Base-by-base conservation (phyloP, 2,329 filamentous ascomycete species). In the Lachnellula suecica region DNA sequence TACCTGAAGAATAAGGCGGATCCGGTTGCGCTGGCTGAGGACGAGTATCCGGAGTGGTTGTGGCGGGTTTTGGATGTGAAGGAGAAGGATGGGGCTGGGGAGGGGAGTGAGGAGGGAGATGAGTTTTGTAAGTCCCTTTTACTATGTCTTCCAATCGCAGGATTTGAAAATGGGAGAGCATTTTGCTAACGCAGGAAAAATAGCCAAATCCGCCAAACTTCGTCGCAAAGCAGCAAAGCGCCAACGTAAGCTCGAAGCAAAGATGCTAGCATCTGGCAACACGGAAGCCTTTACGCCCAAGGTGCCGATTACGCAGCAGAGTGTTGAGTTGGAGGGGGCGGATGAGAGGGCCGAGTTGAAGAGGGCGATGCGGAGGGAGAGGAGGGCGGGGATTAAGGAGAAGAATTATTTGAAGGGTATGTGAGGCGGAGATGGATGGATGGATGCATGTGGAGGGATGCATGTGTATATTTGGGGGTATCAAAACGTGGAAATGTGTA, bases 181-280 rank as follows among this genome's bases (percentile, higher is more conserved):
- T 27, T 10, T 35, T 34, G 8, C 41, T 58, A 52, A 53, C 41
- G 47, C 19, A 31, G 47, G 9, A 13, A 17, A 24, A 17, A 27
- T 56, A 91, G 88, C 88, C 53, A 94, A 94, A 81, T 92, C 88
- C 24, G 91, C 90, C 71, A 93, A 92, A 68, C 84, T 91, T 70
- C 84, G 89, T 54, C 79, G 83, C 51, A 68, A 87, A 50, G 89
- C 89, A 8, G 83, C 84, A 38, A 91, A 85, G 71, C 77, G 78
- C 69, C 77, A 80, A 65, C 77, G 81, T 51, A 67, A 72, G 22
- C 63, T 75, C 20, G 82, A 88, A 74, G 72, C 79, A 69, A 71
- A 78, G 71, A 66, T 89, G 66, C 70, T 85, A 66, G 80, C 84
- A 50, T 76, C 83, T 46, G 83, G 86, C 65, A 82, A 91, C 72